Percentiles rank a stretch among this genome's conserved stretches.
phyloP scores from a whole-genome alignment of 179 eudicot species.

The Corrigiola litoralis region DNA sequence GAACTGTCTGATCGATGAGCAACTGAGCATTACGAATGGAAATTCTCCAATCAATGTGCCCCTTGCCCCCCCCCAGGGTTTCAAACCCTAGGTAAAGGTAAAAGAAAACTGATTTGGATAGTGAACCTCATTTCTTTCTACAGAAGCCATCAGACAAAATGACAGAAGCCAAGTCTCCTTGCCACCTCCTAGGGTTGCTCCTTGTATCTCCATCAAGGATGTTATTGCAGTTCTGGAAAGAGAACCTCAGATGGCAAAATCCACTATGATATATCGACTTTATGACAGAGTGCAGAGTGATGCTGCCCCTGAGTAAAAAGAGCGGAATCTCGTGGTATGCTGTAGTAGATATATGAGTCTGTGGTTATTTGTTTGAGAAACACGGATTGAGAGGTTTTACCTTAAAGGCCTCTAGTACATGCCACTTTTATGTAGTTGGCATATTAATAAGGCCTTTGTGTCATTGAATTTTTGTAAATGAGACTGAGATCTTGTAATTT shows the following conservation, averaged over 20 bases:
- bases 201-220: conserved; percentile 64
- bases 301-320: conserved; percentile 27
- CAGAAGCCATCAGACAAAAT: conserved; percentile 44
- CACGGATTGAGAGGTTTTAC: too few relatives aligned
- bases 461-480: too few relatives aligned
- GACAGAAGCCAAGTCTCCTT: conserved; percentile 39
- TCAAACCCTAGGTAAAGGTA: neutral
- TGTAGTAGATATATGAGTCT: too few relatives aligned
- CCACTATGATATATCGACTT: conserved; percentile 60
- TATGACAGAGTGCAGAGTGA: conserved; percentile 47
- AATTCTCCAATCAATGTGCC: neutral
- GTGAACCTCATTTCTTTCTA: conserved; percentile 8
- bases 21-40: too few relatives aligned
- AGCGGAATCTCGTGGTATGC: too few relatives aligned
- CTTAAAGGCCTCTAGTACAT: too few relatives aligned
- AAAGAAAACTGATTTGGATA: neutral
- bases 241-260: conserved; percentile 84
- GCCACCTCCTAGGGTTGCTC: conserved; percentile 38
- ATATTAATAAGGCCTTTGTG: too few relatives aligned
- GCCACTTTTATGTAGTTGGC: too few relatives aligned
- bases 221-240: conserved; percentile 79
- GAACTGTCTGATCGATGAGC: too few relatives aligned
- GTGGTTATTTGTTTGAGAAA: too few relatives aligned
- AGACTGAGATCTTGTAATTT: too few relatives aligned
- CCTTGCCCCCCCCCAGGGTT: neutral